Base-by-base conservation (phyloP, 768 basidiomycete genomes). In the Leccinellum rugosiceps region DNA sequence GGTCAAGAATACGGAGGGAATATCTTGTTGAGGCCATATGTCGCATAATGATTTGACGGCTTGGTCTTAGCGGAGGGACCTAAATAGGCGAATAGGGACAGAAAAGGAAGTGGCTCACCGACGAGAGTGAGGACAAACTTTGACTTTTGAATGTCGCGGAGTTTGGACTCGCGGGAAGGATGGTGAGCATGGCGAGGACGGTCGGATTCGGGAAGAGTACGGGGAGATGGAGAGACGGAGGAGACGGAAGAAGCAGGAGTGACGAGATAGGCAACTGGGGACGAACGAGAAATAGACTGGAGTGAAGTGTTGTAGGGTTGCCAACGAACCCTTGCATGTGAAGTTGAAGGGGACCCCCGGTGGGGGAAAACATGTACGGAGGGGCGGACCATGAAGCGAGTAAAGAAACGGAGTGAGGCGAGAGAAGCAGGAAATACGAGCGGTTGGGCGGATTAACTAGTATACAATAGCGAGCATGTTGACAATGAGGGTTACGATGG, bases 1-100 rank as follows among this genome's bases (percentile, higher is more conserved):
- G 58, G 76, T 73, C 56, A 79, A 62, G 68, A 84, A 90, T 15
- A 80, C 78, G 25, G 66, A 49, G 1, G 90, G 89, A 26, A 92
- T 86, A 65, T 89, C 84, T 65, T 90, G 84, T 2, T 85, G 84
- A 35, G 79, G 85, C 90, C 90, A 92, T 72, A 90, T 87, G 62
- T 92, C 88, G 67, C 81, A 84, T 54, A 92, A 72, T 4, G 83
- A 85, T 65, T 85, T 87, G 58, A 91, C 84, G 38, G 90, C 84
- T 82, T 89, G 86, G 77, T 92, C 90, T 92, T 41, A 52, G 57
- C 11, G 26, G 46, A 45, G 21, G 58, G 21, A 50, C 48, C 59
- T 62, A 51, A 70, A 46, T 52, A 54, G 15, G 56, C 10, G 52
- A 38, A 47, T 3, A 30, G 25, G 34, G 60, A 51, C n/a, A 21